Conservation (phyloP, 1,284 basidiomycete species). For the Ceratobasidium sp. region DNA sequence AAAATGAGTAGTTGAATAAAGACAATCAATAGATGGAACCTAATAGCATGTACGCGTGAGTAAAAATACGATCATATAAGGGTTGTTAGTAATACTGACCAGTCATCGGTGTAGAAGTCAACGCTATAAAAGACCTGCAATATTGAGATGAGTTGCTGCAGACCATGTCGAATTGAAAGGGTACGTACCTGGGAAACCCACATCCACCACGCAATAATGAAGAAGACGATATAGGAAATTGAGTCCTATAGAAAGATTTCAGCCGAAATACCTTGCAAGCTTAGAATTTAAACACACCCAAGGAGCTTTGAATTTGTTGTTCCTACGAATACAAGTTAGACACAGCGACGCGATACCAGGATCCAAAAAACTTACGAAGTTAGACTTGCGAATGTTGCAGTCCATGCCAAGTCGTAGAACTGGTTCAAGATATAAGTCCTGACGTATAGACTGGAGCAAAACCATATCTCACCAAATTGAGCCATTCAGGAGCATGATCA, state of each 20-base stretch:
- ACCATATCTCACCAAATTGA: constrained; percentile 22
- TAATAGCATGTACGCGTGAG: not conserved
- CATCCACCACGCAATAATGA: constrained; percentile 34
- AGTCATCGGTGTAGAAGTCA: constrained; percentile 40
- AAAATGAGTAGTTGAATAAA: constrained; percentile 34
- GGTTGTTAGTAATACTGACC: too few species aligned
- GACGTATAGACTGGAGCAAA: not conserved
- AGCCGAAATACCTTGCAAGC: not conserved
- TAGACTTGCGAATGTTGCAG: constrained; percentile 28
- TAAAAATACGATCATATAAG: too few species aligned
- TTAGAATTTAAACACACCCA: constrained; percentile 7
- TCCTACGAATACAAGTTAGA: not conserved
- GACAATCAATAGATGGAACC: constrained; percentile 29
- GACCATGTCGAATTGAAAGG: not conserved
- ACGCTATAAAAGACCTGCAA: constrained; percentile 31
- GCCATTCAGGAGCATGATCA: constrained; percentile 35
- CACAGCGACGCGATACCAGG: not conserved
- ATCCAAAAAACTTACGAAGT: constrained; percentile 7
- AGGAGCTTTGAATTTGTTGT: constrained; percentile 39
- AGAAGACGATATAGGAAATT: constrained; percentile 37
- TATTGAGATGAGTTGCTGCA: too few species aligned
- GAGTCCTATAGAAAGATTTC: constrained; percentile 19
- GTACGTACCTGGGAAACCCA: constrained; percentile 14
- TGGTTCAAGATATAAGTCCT: not conserved
- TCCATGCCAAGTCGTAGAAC: constrained; percentile 40